These are phyloP conservation scores for Actinidia arguta DNA, from an alignment of 179 eudicot species.

Conservation along the genomic window DNA sequence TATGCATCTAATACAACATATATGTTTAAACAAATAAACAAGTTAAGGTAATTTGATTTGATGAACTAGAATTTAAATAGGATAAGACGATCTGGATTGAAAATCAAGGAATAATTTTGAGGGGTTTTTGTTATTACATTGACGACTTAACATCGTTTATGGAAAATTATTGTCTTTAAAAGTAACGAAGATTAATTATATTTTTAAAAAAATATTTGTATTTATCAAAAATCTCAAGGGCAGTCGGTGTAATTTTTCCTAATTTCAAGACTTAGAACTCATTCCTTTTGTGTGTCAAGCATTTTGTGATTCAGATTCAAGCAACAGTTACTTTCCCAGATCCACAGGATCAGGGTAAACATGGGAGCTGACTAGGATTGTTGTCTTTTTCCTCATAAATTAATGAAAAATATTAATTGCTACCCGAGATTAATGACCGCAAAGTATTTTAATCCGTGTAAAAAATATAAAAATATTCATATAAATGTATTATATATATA, in stretches of 20 bases:
- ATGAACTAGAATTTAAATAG: background rate
- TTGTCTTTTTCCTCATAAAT: constrained; percentile 10
- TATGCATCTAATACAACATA: background rate
- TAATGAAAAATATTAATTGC: too few species aligned
- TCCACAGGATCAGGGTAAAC: background rate
- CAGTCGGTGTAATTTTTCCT: background rate
- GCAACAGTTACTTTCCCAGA: background rate
- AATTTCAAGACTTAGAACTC: too few species aligned
- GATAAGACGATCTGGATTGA: too few species aligned
- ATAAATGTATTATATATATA: too few species aligned
- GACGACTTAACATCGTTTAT: background rate
- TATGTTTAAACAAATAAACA: background rate
- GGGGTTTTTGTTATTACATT: background rate
- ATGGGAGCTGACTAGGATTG: background rate
- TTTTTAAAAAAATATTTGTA: background rate
- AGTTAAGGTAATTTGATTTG: background rate
- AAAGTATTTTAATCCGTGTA: too few species aligned
- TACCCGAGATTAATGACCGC: too few species aligned
- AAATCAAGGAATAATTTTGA: too few species aligned
- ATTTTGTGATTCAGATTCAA: background rate
- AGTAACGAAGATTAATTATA: background rate
- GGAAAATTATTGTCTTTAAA: background rate
- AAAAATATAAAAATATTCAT: too few species aligned
- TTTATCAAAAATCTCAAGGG: background rate
- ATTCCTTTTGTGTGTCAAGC: background rate